Evolutionary conservation across 768 basidiomycete species (phyloP).

Genomic region (Hygrocybe coccinea): DNA sequence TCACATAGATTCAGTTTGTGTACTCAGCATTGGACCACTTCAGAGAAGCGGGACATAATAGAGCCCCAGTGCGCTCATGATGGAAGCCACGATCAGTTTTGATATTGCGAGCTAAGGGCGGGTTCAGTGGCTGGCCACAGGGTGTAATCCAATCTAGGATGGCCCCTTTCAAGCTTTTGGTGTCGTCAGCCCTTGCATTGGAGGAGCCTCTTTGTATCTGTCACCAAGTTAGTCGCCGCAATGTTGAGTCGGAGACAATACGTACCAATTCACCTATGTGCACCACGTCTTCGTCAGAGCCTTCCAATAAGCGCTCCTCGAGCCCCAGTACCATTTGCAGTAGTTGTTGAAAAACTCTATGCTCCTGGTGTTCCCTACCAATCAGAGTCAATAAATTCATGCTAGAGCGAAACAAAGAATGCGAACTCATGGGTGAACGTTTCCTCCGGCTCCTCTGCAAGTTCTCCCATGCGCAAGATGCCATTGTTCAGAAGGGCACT

Average conservation of each 20-base stretch:
- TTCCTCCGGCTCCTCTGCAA: too few species aligned
- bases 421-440: not conserved
- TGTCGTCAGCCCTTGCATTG: constrained; percentile 4
- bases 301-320: not conserved
- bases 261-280: constrained; percentile 4
- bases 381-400: too few species aligned
- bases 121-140: constrained; percentile 1
- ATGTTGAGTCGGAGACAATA: not conserved
- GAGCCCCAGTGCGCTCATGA: constrained; percentile 7
- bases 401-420: not conserved
- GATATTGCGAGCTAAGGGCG: constrained; percentile 7
- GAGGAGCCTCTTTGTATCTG: constrained; percentile 1
- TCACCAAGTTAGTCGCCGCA: not conserved
- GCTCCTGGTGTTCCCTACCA: not conserved
- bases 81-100: constrained; percentile 14
- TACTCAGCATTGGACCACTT: constrained; percentile 20
- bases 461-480: not conserved
- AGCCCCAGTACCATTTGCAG: not conserved
- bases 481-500: not conserved
- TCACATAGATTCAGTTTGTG: not conserved
- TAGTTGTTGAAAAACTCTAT: not conserved
- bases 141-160: constrained; percentile 5
- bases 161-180: not conserved
- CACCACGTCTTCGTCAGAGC: not conserved
- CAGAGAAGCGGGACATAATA: constrained; percentile 20